Evolutionary conservation across 768 basidiomycete genomes (phyloP).

Genomic region (Auricularia cornea): DNA sequence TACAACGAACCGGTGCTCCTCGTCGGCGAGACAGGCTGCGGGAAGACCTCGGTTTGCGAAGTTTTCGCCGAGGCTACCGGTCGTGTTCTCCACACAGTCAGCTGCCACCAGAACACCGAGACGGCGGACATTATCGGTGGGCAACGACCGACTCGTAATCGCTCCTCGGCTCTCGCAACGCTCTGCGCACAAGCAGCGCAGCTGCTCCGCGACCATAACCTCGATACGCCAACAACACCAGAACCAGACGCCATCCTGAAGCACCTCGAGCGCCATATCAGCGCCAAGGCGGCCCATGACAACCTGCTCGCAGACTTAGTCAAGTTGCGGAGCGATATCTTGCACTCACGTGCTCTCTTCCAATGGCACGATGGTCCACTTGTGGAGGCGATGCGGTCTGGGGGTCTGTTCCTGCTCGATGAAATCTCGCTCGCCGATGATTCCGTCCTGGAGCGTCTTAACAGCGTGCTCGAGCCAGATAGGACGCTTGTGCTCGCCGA

Average conservation of each 20-base stretch:
- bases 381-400: slow-evolving; percentile 79
- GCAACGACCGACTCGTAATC: slow-evolving; percentile 79
- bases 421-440: slow-evolving; percentile 98
- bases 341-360: slow-evolving; percentile 61
- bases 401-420: slow-evolving; percentile 84
- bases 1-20: slow-evolving; percentile 92
- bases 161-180: slow-evolving; percentile 45
- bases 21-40: slow-evolving; percentile 95
- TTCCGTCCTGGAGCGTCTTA: slow-evolving; percentile 92
- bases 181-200: slow-evolving; percentile 13
- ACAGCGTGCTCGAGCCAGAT: slow-evolving; percentile 91
- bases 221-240: background rate
- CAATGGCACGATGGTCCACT: slow-evolving; percentile 98
- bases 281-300: slow-evolving; percentile 14
- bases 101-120: slow-evolving; percentile 97
- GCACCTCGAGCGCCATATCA: slow-evolving; percentile 9
- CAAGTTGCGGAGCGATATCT: slow-evolving; percentile 32
- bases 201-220: slow-evolving; percentile 14
- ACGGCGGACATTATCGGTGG: slow-evolving; percentile 95
- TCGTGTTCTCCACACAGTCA: slow-evolving; percentile 63
- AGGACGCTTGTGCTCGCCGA: slow-evolving; percentile 89
- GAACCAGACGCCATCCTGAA: slow-evolving; percentile 7
- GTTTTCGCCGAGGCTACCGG: slow-evolving; percentile 61
- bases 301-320: slow-evolving; percentile 25
- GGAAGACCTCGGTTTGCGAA: slow-evolving; percentile 96